Percentiles rank a stretch among this genome's conserved stretches.
These are phyloP conservation scores for Phytophthora lateralis DNA, from an alignment of 352 stramenopile genomes.

Conservation along the genomic window DNA sequence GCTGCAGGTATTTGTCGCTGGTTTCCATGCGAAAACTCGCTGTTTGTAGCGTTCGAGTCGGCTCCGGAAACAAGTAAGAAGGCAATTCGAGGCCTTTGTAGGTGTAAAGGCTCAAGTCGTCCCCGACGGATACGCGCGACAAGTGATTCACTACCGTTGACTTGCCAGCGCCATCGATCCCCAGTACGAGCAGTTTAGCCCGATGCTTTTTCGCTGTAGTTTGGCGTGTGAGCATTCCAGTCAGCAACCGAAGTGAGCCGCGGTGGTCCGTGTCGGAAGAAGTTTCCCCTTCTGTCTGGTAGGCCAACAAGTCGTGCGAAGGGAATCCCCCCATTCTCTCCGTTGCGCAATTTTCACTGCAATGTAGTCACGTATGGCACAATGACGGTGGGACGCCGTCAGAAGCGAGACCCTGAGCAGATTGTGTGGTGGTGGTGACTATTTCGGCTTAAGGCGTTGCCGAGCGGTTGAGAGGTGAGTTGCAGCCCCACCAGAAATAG, in stretches of 20 bases:
- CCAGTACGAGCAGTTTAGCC: slow-evolving; percentile 53
- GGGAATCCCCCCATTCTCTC: slow-evolving; percentile 48
- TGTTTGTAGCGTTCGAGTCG: slow-evolving; percentile 29
- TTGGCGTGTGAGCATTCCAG: slow-evolving; percentile 34
- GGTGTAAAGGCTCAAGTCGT: slow-evolving; percentile 20
- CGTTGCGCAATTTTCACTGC: too few relatives aligned
- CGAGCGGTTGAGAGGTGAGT: slow-evolving; percentile 18
- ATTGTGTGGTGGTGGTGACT: slow-evolving; percentile 10
- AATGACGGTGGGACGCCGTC: neutral
- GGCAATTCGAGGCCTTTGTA: slow-evolving; percentile 19
- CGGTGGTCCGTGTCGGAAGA: slow-evolving; percentile 27
- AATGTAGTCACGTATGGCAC: too few relatives aligned
- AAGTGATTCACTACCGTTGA: slow-evolving; percentile 61
- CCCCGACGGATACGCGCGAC: slow-evolving; percentile 29
- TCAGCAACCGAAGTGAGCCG: slow-evolving; percentile 25
- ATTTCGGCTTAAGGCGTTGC: slow-evolving; percentile 22
- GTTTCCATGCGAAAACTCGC: slow-evolving; percentile 46
- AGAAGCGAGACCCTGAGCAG: slow-evolving; percentile 1
- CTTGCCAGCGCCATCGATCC: slow-evolving; percentile 64
- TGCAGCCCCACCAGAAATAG: slow-evolving; percentile 24
- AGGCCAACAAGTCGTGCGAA: slow-evolving; percentile 39
- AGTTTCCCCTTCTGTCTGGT: slow-evolving; percentile 13
- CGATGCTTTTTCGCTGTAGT: slow-evolving; percentile 45
- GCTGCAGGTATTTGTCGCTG: slow-evolving; percentile 46
- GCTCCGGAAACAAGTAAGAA: slow-evolving; percentile 34